Percentiles rank a stretch among this genome's conserved stretches.
phyloP scores from a whole-genome alignment of 2,329 filamentous ascomycete genomes.

The Diaporthe vaccinii region DNA sequence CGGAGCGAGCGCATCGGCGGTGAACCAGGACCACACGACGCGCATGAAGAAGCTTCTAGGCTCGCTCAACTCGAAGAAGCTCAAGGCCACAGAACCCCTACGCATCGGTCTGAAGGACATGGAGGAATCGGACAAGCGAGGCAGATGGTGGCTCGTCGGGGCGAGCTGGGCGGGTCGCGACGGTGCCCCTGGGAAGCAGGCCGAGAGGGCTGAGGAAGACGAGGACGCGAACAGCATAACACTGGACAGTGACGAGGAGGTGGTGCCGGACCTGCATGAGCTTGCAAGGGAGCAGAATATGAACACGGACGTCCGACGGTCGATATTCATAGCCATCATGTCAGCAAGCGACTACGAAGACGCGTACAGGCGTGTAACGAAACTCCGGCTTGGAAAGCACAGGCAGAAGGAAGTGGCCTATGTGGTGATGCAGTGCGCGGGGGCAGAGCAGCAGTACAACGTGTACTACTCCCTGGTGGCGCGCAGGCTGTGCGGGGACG shows the following conservation, averaged over 20 bases:
- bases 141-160: slow-evolving; percentile 98
- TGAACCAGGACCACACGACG: slow-evolving; percentile 85
- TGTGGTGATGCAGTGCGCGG: slow-evolving; percentile 88
- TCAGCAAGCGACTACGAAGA: slow-evolving; percentile 87
- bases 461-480: slow-evolving; percentile 93
- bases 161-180: slow-evolving; percentile 81
- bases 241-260: slow-evolving; percentile 58
- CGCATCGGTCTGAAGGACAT: slow-evolving; percentile 87
- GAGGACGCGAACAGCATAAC: slow-evolving; percentile 50
- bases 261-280: slow-evolving; percentile 76
- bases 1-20: slow-evolving; percentile 75
- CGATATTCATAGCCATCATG: slow-evolving; percentile 95
- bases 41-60: slow-evolving; percentile 92
- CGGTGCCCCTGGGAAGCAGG: slow-evolving; percentile 37
- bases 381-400: slow-evolving; percentile 86
- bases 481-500: slow-evolving; percentile 80
- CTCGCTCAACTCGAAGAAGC: slow-evolving; percentile 75
- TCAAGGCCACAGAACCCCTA: slow-evolving; percentile 84
- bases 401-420: slow-evolving; percentile 89
- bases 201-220: slow-evolving; percentile 46
- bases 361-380: slow-evolving; percentile 82
- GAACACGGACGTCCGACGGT: slow-evolving; percentile 86
- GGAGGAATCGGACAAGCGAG: slow-evolving; percentile 84
- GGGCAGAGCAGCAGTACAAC: slow-evolving; percentile 87
- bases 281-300: slow-evolving; percentile 87